phyloP scores from a whole-genome alignment of 2,329 filamentous ascomycete genomes.

The Penicillium sp. region DNA sequence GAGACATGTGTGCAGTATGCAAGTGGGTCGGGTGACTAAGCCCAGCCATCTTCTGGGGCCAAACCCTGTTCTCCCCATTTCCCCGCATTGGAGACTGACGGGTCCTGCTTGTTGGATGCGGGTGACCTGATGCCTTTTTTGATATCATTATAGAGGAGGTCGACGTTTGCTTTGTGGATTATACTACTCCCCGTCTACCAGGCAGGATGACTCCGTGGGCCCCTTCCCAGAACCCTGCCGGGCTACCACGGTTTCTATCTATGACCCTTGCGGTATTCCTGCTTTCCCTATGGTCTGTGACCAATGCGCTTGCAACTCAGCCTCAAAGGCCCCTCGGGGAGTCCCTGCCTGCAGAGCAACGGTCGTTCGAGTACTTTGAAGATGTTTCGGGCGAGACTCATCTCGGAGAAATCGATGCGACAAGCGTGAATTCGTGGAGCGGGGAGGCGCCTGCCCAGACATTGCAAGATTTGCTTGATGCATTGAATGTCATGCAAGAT shows the following conservation, averaged over 20 bases:
- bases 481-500: slow-evolving; percentile 74
- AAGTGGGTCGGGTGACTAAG: slow-evolving; percentile 13
- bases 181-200: neutral
- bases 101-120: neutral
- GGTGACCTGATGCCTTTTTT: neutral
- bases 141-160: slow-evolving; percentile 18
- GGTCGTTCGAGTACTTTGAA: neutral
- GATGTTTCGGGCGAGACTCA: slow-evolving; percentile 9
- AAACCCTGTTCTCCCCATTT: slow-evolving; percentile 12
- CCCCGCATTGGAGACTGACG: slow-evolving; percentile 17
- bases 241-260: slow-evolving; percentile 14
- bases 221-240: slow-evolving; percentile 4
- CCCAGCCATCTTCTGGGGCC: neutral
- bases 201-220: slow-evolving; percentile 19
- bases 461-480: slow-evolving; percentile 53
- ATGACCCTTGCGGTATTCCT: slow-evolving; percentile 25
- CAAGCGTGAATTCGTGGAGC: neutral
- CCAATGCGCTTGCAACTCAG: slow-evolving; percentile 33
- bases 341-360: slow-evolving; percentile 2
- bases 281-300: slow-evolving; percentile 18
- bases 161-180: neutral
- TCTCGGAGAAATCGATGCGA: slow-evolving; percentile 6
- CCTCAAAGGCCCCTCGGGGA: slow-evolving; percentile 25
- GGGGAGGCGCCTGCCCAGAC: slow-evolving; percentile 29
- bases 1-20: neutral